Percentiles rank a stretch among this genome's conserved stretches.
Conservation (phyloP, 495 filamentous ascomycete species). For the Clavariopsis aquatica region DNA sequence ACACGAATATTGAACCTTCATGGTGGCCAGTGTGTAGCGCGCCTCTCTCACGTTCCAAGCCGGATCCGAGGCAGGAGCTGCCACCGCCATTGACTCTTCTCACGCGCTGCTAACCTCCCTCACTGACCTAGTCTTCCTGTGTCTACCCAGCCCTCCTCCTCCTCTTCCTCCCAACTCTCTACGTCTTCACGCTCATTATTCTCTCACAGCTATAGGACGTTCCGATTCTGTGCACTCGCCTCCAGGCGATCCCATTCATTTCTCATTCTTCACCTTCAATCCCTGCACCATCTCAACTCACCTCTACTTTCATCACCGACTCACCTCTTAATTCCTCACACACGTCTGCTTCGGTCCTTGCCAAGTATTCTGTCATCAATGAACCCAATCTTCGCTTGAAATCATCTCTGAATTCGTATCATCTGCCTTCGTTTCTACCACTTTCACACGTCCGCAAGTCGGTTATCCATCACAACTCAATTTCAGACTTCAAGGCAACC, state of each 20-base stretch:
- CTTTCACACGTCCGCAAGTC: background rate
- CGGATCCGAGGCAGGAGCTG: constrained; percentile 19
- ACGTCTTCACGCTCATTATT: constrained; percentile 25
- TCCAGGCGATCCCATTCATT: constrained; percentile 31
- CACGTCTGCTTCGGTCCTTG: background rate
- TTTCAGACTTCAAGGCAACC: too few species aligned
- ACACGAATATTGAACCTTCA: background rate
- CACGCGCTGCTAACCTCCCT: constrained; percentile 5
- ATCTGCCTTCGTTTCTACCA: background rate
- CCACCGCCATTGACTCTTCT: constrained; percentile 22
- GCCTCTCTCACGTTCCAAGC: constrained; percentile 2
- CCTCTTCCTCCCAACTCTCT: constrained; percentile 5
- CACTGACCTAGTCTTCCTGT: constrained; percentile 17
- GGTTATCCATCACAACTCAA: background rate
- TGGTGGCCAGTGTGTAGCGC: background rate
- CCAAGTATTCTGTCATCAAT: background rate
- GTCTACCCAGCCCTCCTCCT: constrained; percentile 8
- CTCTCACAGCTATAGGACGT: constrained; percentile 26
- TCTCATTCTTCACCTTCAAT: constrained; percentile 20
- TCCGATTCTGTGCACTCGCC: constrained; percentile 5
- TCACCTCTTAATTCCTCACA: background rate
- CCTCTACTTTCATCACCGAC: constrained; percentile 5
- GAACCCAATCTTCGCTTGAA: background rate
- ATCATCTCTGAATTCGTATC: background rate
- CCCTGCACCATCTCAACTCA: constrained; percentile 2